These are phyloP conservation scores for Musa itinerans DNA, from an alignment of 176 grass and related monocot genomes.

Conservation along the genomic window DNA sequence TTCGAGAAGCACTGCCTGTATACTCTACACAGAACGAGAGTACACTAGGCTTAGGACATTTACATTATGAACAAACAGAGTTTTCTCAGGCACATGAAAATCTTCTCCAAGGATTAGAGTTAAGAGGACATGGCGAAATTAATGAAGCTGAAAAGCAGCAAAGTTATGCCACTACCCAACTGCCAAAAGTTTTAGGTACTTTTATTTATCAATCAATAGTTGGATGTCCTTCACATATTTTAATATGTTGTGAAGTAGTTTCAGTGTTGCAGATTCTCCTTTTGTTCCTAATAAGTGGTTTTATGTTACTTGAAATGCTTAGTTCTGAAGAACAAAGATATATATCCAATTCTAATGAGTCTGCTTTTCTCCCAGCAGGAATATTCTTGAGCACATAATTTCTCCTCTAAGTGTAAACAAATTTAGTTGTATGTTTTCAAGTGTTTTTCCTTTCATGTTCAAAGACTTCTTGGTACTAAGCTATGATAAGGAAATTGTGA, in stretches of 20 bases:
- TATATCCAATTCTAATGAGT: not conserved
- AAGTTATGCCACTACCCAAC: slow-evolving; percentile 16
- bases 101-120: slow-evolving; percentile 4
- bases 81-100: not conserved
- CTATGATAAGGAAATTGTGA: too few relatives aligned
- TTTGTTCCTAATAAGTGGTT: not conserved
- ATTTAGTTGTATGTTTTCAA: not conserved
- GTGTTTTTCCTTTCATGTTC: not conserved
- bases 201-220: not conserved
- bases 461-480: not conserved
- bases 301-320: not conserved
- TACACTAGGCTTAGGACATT: slow-evolving; percentile 9
- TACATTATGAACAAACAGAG: slow-evolving; percentile 8
- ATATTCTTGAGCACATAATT: not conserved
- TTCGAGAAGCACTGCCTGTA: slow-evolving; percentile 27
- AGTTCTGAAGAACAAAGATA: not conserved
- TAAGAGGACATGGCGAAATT: slow-evolving; percentile 11
- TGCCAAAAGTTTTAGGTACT: slow-evolving; percentile 30
- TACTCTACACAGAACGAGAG: slow-evolving; percentile 18
- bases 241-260: not conserved
- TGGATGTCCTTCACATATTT: slow-evolving; percentile 15
- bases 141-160: slow-evolving; percentile 24
- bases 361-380: not conserved
- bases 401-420: not conserved
- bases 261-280: not conserved